Conservation (phyloP, 352 stramenopile genomes). For the Thalassiosira hispida region DNA sequence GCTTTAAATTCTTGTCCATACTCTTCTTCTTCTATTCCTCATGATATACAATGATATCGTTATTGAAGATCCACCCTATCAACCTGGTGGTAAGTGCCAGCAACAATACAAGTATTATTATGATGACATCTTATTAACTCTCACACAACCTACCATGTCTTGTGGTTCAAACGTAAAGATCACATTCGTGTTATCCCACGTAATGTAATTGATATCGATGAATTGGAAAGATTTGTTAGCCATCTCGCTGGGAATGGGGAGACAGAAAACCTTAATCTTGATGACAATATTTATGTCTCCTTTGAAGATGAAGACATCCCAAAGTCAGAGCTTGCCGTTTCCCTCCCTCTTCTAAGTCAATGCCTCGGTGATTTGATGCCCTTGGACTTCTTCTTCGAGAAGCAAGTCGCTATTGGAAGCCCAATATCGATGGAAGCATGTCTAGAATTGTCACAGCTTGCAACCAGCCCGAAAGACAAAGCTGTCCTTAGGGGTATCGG, state of each 20-base stretch:
- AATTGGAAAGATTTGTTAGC: slow-evolving; percentile 17
- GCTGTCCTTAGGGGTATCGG: slow-evolving; percentile 20
- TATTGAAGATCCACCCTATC: slow-evolving; percentile 35
- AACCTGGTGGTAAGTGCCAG: slow-evolving; percentile 35
- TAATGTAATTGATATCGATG: too few species aligned
- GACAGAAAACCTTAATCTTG: not conserved
- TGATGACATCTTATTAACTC: not conserved
- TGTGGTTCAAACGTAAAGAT: too few species aligned
- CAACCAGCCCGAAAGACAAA: slow-evolving; percentile 29
- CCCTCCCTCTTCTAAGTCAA: slow-evolving; percentile 17
- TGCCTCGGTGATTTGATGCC: slow-evolving; percentile 16
- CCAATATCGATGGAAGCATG: slow-evolving; percentile 41
- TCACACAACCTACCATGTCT: too few species aligned
- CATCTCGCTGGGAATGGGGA: slow-evolving; percentile 9
- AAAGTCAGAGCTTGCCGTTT: slow-evolving; percentile 36
- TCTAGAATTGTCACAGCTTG: slow-evolving; percentile 25
- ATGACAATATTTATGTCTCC: slow-evolving; percentile 46
- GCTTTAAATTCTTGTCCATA: not conserved
- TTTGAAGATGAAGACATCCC: slow-evolving; percentile 35
- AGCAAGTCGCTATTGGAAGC: slow-evolving; percentile 22
- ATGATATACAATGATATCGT: not conserved
- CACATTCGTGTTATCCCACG: slow-evolving; percentile 34
- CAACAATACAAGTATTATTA: too few species aligned
- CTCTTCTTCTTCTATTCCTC: not conserved
- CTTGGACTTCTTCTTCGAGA: slow-evolving; percentile 37